Base-by-base conservation (phyloP, 208 protist genomes). In the Trypanosoma cruzi region DNA sequence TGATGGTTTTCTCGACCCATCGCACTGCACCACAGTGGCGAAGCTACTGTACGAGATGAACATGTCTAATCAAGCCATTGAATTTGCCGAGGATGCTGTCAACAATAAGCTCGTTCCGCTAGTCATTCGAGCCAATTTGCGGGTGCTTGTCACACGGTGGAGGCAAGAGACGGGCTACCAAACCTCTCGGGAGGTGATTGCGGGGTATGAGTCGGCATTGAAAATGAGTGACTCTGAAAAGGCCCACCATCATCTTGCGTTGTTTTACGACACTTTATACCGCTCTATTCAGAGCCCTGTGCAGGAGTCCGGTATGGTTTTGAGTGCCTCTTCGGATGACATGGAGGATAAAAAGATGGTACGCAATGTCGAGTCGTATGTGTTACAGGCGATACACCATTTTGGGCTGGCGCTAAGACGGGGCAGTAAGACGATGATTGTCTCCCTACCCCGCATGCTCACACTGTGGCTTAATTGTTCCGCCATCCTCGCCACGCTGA, bases 371-470 rank as follows among this genome's bases (percentile, higher is more conserved):
- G 68, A 76, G 48, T 55, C 54, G n/a, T 82, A 77, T 71, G 80
- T 92, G 14, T 68, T 81, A 22, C 37, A 56, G 32, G 85, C 94
- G 7, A 58, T 97, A 26, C 44, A 82, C 26, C 84, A 95, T 79
- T 99, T 97, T 71, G 96, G 93, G 22, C 24, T 71, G 13, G 84
- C 96, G 22, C 75, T 99, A 7, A 54, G 80, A 31, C 73, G 84
- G 29, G 98, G 97, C 5, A 59, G 71, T 31, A 76, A 92, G 10
- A 97, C 94, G 57, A 79, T 98, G 7, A 97, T 85, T 34, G 84
- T 97, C 28, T 91, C 97, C 13, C 80, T 99, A 37, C 97, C 98
- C 1, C 89, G 97, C 50, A 83, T 99, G 77, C 75, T 99, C 11
- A 98, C 98, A 0, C 63, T 98, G 11, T 99, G 97, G 94, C 85